Evolutionary conservation across 108 stramenopile genomes (phyloP), one percentile per base, ranked within the genome.

Genomic region (Cyclotella cryptica): DNA sequence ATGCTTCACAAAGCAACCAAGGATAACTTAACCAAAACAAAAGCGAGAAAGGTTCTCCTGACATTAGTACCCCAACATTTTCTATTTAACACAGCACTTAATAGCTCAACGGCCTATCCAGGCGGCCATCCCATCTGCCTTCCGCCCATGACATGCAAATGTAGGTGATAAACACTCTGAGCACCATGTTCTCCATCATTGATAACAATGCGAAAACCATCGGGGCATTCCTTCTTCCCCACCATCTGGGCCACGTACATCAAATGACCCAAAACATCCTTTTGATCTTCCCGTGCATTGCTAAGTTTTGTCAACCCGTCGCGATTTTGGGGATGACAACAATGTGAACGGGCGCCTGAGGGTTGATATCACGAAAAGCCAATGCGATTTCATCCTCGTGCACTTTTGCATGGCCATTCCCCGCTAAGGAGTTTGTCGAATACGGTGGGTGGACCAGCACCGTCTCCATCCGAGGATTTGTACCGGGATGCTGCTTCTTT

Each of bases 291-390:
- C 12, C 87, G 66, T 15, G 96, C 97, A 51, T 95, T 97, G 82
- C 86, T 86, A 17, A 99, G 79, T 75, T 91, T 91, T 1, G 94
- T 90, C 66, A 99, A 85, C 18, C 97, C 98, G 69, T 96, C 96
- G 10, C 96, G 88, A 43, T 93, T 64, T 99, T 99, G 55, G 99
- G 99, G 77, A 99, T 99, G 40, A 98, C 93, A 63, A 99, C 63
- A 69, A 98, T 90, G 77, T 99, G 99, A 9, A 88, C 84, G 2
- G 97, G 97, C 40, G 96, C 98, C 70, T 93, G 88, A 11, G 97
- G 97, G 69, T 79, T 93, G 54, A 98, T 93, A 84, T 99, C 99
- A 24, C 89, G 86, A 87, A 99, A 99, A 42, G 98, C 98, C 49
- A 95, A 71, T 68, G 88, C 88, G 47, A 85, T 29, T 28, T 98